Evolutionary conservation across 2,329 filamentous ascomycete species (phyloP), one percentile per base, ranked within the genome.

Genomic region (Colletotrichum coccodes): DNA sequence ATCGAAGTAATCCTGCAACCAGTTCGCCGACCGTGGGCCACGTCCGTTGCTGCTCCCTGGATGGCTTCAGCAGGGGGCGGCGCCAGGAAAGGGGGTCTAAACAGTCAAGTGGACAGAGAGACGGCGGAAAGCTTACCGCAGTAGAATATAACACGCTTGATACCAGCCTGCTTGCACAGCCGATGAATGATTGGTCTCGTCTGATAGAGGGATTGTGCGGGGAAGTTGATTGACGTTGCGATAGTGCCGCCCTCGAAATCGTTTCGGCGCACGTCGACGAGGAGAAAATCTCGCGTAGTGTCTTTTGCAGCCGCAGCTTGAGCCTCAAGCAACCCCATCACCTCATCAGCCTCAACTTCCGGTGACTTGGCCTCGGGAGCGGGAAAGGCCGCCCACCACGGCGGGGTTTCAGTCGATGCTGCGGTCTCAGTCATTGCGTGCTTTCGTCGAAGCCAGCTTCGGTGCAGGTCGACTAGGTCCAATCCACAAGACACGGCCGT

Each of bases 181-280:
- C 81, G 81, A 70, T 87, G 83, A 32, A 88, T 74, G 6, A 79
- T 77, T 4, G 82, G 79, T 6, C 86, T 80, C 4, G 84, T 84
- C 59, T 84, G 83, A 60, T 86, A 87, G 44, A 89, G 81, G 14
- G 81, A 84, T 61, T 89, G 86, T 9, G 87, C 86, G 0, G 87
- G 86, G 16, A 89, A 78, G 71, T 89, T 89, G 70, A 91, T 80
- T 1, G 89, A 89, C 3, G 83, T 84, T 9, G 79, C 78, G 62
- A 92, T 86, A 0, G 88, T 90, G 46, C 89, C 90, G 30, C 90
- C 90, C 73, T 84, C 82, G 79, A 84, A 85, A 71, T 89, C 87
- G 4, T 77, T 82, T 30, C 85, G 80, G 21, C 86, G 82, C n/a
- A 88, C 82, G 72, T 89, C 86, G 14, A 89, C 83, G 4, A 87